Percentiles rank a stretch among this genome's conserved stretches.
These are phyloP conservation scores for Malassezia psittaci DNA, from an alignment of 1,284 basidiomycete genomes.

Conservation along the genomic window DNA sequence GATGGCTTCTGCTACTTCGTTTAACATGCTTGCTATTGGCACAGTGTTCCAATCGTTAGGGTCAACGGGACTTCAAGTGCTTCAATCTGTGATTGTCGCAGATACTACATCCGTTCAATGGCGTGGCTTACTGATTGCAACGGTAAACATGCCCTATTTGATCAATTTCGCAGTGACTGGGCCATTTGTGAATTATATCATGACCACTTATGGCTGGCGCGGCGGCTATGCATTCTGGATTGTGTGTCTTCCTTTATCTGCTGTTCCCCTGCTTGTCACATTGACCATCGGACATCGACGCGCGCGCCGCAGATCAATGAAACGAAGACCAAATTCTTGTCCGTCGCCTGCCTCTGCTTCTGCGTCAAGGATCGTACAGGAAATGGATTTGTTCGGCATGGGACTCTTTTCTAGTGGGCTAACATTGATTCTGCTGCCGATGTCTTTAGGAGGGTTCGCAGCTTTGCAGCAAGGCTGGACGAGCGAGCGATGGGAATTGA, in stretches of 20 bases:
- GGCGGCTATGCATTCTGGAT: conserved; percentile 61
- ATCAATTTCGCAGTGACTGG: conserved; percentile 55
- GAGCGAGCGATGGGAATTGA: conserved; percentile 21
- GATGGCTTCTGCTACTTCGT: conserved; percentile 58
- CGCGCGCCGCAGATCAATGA: conserved; percentile 24
- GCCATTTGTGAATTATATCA: conserved; percentile 58
- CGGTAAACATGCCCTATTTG: conserved; percentile 59
- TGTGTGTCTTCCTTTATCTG: conserved; percentile 35
- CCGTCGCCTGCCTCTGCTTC: neutral
- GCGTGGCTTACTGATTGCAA: conserved; percentile 61
- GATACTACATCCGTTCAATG: conserved; percentile 69
- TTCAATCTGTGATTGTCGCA: conserved; percentile 53
- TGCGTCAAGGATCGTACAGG: conserved; percentile 35
- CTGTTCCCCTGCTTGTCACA: conserved; percentile 36
- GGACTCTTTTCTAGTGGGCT: conserved; percentile 57
- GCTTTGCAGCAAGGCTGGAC: neutral
- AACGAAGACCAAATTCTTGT: neutral
- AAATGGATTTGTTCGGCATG: conserved; percentile 62
- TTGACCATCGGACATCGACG: conserved; percentile 34
- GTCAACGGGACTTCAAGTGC: conserved; percentile 49
- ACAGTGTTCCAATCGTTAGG: conserved; percentile 51
- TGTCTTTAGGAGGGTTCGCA: conserved; percentile 53
- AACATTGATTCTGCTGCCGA: conserved; percentile 58
- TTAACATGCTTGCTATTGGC: conserved; percentile 55
- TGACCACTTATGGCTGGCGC: conserved; percentile 56